These are phyloP conservation scores for Trichoderma koningiopsis DNA, from an alignment of 2,329 filamentous ascomycete species.

Conservation along the genomic window DNA sequence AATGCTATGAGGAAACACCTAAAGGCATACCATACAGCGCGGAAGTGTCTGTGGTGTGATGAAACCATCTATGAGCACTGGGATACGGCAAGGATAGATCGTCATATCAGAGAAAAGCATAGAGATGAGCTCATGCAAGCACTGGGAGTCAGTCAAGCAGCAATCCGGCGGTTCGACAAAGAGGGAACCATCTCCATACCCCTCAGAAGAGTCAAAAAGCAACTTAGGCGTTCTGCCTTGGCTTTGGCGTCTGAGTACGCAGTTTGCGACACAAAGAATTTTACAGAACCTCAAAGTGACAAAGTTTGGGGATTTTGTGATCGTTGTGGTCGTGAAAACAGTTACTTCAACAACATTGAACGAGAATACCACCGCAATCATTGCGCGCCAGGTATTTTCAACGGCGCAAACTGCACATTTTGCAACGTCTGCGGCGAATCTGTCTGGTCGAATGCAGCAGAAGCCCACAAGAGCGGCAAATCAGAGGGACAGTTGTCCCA, in stretches of 20 bases:
- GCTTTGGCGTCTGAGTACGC: neutral
- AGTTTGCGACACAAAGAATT: neutral
- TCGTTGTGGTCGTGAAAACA: constrained; percentile 20
- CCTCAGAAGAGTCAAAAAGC: neutral
- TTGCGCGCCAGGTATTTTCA: constrained; percentile 9
- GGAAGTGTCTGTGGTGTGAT: constrained; percentile 43
- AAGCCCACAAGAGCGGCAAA: constrained; percentile 7
- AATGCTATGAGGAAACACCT: constrained; percentile 42
- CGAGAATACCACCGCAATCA: constrained; percentile 18
- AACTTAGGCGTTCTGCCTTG: neutral
- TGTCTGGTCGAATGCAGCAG: constrained; percentile 1
- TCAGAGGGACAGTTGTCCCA: neutral
- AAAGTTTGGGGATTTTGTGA: constrained; percentile 15
- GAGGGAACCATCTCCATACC: constrained; percentile 8
- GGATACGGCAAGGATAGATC: constrained; percentile 31
- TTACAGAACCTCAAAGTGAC: neutral
- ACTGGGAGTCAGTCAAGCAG: constrained; percentile 18
- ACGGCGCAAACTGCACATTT: constrained; percentile 23
- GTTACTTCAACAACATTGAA: constrained; percentile 19
- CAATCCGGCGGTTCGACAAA: neutral
- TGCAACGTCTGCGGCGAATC: constrained; percentile 25
- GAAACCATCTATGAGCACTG: constrained; percentile 37
- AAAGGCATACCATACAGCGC: constrained; percentile 37
- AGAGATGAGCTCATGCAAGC: constrained; percentile 29
- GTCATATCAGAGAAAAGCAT: constrained; percentile 40